These are phyloP conservation scores for Talaromyces proteolyticus DNA, from an alignment of 495 filamentous ascomycete genomes.

Conservation along the genomic window DNA sequence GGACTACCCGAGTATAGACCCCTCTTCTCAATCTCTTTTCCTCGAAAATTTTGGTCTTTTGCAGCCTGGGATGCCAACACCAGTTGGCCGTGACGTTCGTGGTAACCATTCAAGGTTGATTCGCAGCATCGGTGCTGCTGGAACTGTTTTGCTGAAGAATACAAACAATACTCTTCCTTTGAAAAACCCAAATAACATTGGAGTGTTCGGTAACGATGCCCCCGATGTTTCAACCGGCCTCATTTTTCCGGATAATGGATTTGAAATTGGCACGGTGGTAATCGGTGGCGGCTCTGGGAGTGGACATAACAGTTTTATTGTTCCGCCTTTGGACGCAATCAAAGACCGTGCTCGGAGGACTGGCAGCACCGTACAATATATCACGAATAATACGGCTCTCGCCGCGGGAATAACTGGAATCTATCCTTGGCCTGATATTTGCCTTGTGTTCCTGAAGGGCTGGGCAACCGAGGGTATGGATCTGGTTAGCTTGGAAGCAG, in stretches of 20 bases:
- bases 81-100: constrained; percentile 36
- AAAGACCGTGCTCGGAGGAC: constrained; percentile 46
- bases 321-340: constrained; percentile 74
- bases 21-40: not conserved
- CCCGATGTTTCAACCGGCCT: constrained; percentile 39
- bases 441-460: constrained; percentile 53
- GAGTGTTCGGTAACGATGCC: constrained; percentile 56
- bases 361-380: constrained; percentile 39
- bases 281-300: constrained; percentile 67
- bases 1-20: constrained; percentile 29
- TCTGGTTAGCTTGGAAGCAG: constrained; percentile 43
- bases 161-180: constrained; percentile 46
- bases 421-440: constrained; percentile 43
- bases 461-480: constrained; percentile 53
- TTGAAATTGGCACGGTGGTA: constrained; percentile 47
- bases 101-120: constrained; percentile 44
- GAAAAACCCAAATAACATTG: constrained; percentile 42
- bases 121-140: constrained; percentile 47
- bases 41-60: constrained; percentile 26
- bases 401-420: constrained; percentile 37
- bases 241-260: constrained; percentile 44
- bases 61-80: constrained; percentile 64
- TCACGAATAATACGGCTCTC: constrained; percentile 28
- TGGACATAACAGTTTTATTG: constrained; percentile 73
- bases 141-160: constrained; percentile 57